These are phyloP conservation scores for Thalia dealbata DNA, from an alignment of 176 grass and related monocot species.

Conservation along the genomic window DNA sequence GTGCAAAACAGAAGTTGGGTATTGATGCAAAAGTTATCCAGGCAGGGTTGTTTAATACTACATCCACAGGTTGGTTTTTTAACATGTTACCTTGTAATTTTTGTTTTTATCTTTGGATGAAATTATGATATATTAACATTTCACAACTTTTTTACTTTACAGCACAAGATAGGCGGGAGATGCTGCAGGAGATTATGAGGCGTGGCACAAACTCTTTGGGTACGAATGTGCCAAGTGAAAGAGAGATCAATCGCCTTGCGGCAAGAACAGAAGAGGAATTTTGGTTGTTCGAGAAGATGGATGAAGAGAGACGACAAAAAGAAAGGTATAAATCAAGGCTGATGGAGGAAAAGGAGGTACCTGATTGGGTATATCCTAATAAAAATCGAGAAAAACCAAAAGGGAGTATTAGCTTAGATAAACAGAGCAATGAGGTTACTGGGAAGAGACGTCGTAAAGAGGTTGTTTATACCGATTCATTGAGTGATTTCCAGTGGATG, in stretches of 20 bases:
- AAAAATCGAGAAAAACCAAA: slow-evolving; percentile 37
- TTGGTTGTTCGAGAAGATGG: slow-evolving; percentile 99
- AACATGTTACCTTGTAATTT: background rate
- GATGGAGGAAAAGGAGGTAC: slow-evolving; percentile 83
- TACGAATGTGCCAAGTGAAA: slow-evolving; percentile 91
- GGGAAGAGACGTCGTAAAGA: slow-evolving; percentile 78
- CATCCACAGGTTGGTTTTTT: slow-evolving; percentile 60
- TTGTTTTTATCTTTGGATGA: background rate
- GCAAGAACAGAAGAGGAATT: slow-evolving; percentile 81
- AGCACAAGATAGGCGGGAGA: slow-evolving; percentile 79
- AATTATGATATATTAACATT: background rate
- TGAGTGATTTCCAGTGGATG: slow-evolving; percentile 76
- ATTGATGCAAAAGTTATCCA: slow-evolving; percentile 99
- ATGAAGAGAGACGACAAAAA: slow-evolving; percentile 91
- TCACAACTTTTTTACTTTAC: slow-evolving; percentile 23
- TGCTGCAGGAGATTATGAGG: slow-evolving; percentile 91
- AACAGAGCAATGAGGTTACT: slow-evolving; percentile 30
- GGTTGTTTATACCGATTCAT: slow-evolving; percentile 73
- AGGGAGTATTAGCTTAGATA: slow-evolving; percentile 25
- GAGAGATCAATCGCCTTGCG: slow-evolving; percentile 90
- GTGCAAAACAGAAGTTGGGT: slow-evolving; percentile 96
- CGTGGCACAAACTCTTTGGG: slow-evolving; percentile 85
- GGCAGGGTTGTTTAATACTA: slow-evolving; percentile 89
- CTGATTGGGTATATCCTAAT: slow-evolving; percentile 71
- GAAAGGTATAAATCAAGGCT: slow-evolving; percentile 80